These are phyloP conservation scores for Wickerhamomyces ciferrii DNA, from an alignment of 805 yeast species.

Conservation along the genomic window DNA sequence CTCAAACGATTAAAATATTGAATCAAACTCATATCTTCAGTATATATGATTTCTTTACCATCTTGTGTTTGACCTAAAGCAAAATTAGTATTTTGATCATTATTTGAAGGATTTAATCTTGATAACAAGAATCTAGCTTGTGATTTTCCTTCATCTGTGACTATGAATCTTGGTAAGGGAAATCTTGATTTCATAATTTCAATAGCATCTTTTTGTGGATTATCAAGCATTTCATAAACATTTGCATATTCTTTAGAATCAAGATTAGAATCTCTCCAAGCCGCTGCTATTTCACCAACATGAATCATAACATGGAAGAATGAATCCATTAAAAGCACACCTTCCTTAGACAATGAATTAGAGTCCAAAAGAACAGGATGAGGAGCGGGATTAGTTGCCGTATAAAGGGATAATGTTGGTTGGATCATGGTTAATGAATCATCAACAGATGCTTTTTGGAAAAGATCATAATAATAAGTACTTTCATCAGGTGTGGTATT, in stretches of 20 bases:
- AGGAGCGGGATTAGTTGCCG: constrained; percentile 70
- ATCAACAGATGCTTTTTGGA: constrained; percentile 78
- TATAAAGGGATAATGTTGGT: constrained; percentile 81
- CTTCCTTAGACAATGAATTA: constrained; percentile 78
- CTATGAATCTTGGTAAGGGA: constrained; percentile 94
- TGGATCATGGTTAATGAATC: constrained; percentile 96
- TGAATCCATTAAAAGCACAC: constrained; percentile 83
- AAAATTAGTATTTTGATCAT: constrained; percentile 30
- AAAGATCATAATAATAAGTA: constrained; percentile 85
- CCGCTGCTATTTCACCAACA: constrained; percentile 87
- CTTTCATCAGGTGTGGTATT: constrained; percentile 98
- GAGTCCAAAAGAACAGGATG: constrained; percentile 87
- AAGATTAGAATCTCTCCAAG: constrained; percentile 91
- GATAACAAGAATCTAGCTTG: constrained; percentile 94
- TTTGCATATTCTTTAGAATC: constrained; percentile 80
- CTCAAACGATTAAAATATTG: constrained; percentile 6
- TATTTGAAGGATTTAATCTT: constrained; percentile 87
- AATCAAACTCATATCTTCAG: constrained; percentile 12
- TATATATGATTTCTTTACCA: constrained; percentile 32
- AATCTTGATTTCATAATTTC: constrained; percentile 81
- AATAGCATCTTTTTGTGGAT: constrained; percentile 85
- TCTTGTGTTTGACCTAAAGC: background rate
- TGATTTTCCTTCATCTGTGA: constrained; percentile 94
- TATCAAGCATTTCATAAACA: constrained; percentile 73
- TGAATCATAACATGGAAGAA: constrained; percentile 92